A percentile compares a stretch with the other conserved stretches of the same genome.
phyloP scores from a whole-genome alignment of 352 stramenopile species.

The Lagenidium giganteum region DNA sequence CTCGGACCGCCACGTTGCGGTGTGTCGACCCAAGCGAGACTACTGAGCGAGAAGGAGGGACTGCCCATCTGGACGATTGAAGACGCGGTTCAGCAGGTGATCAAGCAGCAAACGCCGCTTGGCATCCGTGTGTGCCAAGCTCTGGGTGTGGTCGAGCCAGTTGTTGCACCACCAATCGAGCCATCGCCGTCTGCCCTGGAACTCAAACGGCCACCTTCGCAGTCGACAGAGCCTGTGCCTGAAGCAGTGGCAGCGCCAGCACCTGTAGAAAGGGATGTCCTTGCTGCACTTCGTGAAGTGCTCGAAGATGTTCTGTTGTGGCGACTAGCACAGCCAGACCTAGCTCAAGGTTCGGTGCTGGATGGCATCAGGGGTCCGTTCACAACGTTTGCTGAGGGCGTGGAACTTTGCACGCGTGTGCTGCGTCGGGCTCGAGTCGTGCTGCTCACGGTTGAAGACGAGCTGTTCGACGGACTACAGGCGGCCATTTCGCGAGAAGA shows the following conservation, averaged over 20 bases:
- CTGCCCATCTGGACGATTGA: conserved; percentile 71
- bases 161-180: too few relatives aligned
- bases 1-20: conserved; percentile 71
- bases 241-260: neutral
- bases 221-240: conserved; percentile 14
- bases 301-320: conserved; percentile 58
- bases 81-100: conserved; percentile 39
- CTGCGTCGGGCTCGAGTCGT: conserved; percentile 44
- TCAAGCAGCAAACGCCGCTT: conserved; percentile 33
- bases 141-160: conserved; percentile 30
- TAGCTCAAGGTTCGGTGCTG: conserved; percentile 61
- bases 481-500: too few relatives aligned
- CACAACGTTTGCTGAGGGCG: conserved; percentile 25
- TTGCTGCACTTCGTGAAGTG: too few relatives aligned
- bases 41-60: conserved; percentile 73
- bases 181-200: conserved; percentile 6
- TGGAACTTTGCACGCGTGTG: conserved; percentile 30
- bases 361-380: conserved; percentile 71
- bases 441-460: conserved; percentile 59
- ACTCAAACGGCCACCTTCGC: conserved; percentile 14
- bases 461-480: too few relatives aligned
- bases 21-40: conserved; percentile 70
- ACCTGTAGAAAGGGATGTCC: too few relatives aligned
- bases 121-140: conserved; percentile 27
- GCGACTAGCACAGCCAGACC: conserved; percentile 52